A percentile compares a stretch with the other conserved stretches of the same genome.
Evolutionary conservation across 768 basidiomycete genomes (phyloP).

Genomic region (Mycena olivaceomarginata): DNA sequence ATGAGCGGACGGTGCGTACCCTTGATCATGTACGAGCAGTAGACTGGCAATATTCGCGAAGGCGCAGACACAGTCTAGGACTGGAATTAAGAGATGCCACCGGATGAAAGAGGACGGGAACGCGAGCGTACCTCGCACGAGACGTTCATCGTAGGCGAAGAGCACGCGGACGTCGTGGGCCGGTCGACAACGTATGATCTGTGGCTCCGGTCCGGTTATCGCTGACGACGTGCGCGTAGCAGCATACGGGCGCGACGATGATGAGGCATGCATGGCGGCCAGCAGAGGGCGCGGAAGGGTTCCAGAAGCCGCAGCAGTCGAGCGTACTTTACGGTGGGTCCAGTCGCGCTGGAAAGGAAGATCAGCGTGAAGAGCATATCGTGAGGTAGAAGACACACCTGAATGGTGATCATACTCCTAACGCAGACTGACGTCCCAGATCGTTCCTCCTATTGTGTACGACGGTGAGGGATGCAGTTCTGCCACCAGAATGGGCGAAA

Average conservation of each 20-base stretch:
- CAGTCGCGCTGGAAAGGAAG: background rate
- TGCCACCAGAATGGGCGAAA: no score
- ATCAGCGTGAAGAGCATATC: background rate
- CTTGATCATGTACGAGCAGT: background rate
- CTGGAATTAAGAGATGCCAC: background rate
- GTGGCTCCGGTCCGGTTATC: background rate
- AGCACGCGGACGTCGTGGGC: background rate
- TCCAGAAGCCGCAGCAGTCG: background rate
- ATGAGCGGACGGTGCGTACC: conserved; percentile 7
- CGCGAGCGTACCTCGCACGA: conserved; percentile 10
- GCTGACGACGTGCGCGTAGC: background rate
- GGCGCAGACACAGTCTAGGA: conserved; percentile 1
- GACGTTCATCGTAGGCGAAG: background rate
- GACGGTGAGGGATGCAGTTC: no score
- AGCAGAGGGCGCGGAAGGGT: background rate
- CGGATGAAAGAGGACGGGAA: background rate
- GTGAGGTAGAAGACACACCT: no score
- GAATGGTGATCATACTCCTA: no score
- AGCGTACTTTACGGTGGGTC: background rate
- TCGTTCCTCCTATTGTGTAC: no score
- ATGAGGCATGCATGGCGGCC: background rate
- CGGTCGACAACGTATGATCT: background rate
- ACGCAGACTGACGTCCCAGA: no score
- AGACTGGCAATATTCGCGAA: conserved; percentile 8
- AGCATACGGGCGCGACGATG: background rate